Evolutionary conservation across 225 moss, liverwort and hornwort species (phyloP).

Genomic region (Anthoceros angustus): DNA sequence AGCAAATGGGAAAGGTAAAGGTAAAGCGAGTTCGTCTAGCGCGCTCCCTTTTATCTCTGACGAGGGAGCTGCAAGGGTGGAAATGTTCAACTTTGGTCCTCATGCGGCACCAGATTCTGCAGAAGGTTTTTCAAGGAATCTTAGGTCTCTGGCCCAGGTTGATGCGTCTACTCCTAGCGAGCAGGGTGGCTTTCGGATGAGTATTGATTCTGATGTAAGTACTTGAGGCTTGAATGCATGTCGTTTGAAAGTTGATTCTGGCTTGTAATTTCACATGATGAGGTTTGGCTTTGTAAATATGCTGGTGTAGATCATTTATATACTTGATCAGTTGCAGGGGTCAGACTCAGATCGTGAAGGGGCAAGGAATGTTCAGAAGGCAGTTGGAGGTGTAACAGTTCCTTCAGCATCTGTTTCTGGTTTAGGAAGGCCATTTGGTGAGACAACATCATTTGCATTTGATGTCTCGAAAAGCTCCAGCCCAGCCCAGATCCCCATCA

Average conservation of each 20-base stretch:
- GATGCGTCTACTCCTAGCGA: constrained; percentile 26
- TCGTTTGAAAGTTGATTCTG: not conserved
- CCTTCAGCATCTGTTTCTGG: constrained; percentile 15
- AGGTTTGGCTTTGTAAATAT: constrained; percentile 8
- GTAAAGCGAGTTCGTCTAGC: constrained; percentile 33
- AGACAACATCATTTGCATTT: too few relatives aligned
- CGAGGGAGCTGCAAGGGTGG: constrained; percentile 27
- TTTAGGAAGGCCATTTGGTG: constrained; percentile 8
- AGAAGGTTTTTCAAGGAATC: constrained; percentile 13
- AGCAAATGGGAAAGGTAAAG: constrained; percentile 44
- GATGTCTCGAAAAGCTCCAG: too few relatives aligned
- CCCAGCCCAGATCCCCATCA: too few relatives aligned
- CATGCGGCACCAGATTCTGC: constrained; percentile 20
- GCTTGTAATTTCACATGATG: constrained; percentile 16
- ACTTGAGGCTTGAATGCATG: not conserved
- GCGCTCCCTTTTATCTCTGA: constrained; percentile 17
- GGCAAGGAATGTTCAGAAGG: constrained; percentile 14
- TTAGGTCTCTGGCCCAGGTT: constrained; percentile 12
- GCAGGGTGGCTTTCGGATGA: constrained; percentile 69
- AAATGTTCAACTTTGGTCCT: not conserved
- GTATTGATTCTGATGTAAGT: constrained; percentile 68
- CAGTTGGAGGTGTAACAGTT: constrained; percentile 14
- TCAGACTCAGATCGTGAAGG: constrained; percentile 63
- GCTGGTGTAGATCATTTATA: not conserved
- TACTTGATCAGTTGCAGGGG: constrained; percentile 13